Conservation (phyloP, 805 yeast species). For the Clavispora phyllophila region DNA sequence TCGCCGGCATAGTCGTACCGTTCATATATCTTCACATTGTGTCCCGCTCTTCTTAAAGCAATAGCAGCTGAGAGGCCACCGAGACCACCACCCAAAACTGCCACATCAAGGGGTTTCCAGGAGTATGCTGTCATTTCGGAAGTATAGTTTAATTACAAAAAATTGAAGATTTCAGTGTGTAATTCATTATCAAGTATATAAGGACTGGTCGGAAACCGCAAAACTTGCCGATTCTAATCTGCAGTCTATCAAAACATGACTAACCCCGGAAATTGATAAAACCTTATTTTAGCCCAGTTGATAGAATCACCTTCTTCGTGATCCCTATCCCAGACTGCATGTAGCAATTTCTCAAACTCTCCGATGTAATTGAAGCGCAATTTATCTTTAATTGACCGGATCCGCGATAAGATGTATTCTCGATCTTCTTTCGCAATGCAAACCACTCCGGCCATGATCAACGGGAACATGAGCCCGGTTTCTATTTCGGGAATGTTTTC, state of each 20-base stretch:
- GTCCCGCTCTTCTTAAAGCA: conserved; percentile 8
- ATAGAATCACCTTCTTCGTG: conserved; percentile 11
- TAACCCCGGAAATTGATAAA: conserved; percentile 23
- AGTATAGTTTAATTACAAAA: too few species aligned
- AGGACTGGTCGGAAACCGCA: neutral
- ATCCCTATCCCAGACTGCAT: conserved; percentile 21
- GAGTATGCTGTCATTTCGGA: neutral
- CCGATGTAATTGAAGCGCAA: conserved; percentile 21
- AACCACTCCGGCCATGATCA: conserved; percentile 25
- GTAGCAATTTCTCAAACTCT: conserved; percentile 20
- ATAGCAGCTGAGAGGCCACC: conserved; percentile 8
- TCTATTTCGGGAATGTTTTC: conserved; percentile 19
- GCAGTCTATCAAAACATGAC: conserved; percentile 21
- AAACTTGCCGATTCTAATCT: neutral
- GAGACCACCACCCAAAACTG: conserved; percentile 11
- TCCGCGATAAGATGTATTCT: conserved; percentile 15
- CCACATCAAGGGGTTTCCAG: conserved; percentile 10
- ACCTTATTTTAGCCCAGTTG: conserved; percentile 27
- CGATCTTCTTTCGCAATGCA: conserved; percentile 16
- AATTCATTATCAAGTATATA: neutral
- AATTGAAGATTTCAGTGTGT: too few species aligned
- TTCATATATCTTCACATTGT: conserved; percentile 19
- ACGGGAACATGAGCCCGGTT: conserved; percentile 22
- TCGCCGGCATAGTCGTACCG: conserved; percentile 25
- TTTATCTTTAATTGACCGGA: conserved; percentile 14